A percentile compares a stretch with the other conserved stretches of the same genome.
Conservation (phyloP, 768 basidiomycete genomes). For the Calocybe indica region DNA sequence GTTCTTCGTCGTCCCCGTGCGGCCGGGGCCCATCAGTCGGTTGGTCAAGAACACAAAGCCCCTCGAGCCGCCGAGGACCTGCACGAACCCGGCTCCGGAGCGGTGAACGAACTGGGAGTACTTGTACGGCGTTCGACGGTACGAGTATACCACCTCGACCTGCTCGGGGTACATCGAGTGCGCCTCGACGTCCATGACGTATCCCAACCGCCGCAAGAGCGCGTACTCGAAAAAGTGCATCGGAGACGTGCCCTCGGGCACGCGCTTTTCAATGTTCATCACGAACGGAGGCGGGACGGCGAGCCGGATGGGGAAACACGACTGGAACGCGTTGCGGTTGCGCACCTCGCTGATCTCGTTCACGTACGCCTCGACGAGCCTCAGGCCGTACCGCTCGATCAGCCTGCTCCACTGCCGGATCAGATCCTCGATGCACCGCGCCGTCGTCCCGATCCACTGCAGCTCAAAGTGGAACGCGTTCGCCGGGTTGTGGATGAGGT, state of each 20-base stretch:
- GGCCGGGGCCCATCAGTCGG: constrained; percentile 68
- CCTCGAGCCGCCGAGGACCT: constrained; percentile 71
- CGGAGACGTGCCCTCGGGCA: constrained; percentile 62
- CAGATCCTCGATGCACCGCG: constrained; percentile 85
- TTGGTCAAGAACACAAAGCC: constrained; percentile 92
- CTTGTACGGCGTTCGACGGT: constrained; percentile 70
- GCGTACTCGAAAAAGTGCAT: constrained; percentile 78
- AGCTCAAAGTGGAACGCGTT: constrained; percentile 97
- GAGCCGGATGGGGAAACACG: constrained; percentile 80
- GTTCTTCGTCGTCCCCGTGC: constrained; percentile 51
- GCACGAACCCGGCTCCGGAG: constrained; percentile 85
- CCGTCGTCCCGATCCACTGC: constrained; percentile 95
- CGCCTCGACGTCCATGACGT: constrained; percentile 82
- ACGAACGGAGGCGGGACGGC: constrained; percentile 68
- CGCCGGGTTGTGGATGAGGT: constrained; percentile 91
- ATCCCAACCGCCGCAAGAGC: constrained; percentile 70
- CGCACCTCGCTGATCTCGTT: constrained; percentile 86
- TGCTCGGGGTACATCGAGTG: constrained; percentile 69
- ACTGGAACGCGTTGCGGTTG: constrained; percentile 85
- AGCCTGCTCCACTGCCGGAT: constrained; percentile 75
- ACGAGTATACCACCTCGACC: constrained; percentile 85
- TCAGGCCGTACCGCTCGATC: constrained; percentile 86
- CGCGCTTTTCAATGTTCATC: constrained; percentile 57
- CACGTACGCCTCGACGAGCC: constrained; percentile 90
- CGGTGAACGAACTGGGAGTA: constrained; percentile 92